Evolutionary conservation across 192 early-diverging fungal genomes (phyloP), one percentile per base, ranked within the genome.

Genomic region (Coemansia sp.): DNA sequence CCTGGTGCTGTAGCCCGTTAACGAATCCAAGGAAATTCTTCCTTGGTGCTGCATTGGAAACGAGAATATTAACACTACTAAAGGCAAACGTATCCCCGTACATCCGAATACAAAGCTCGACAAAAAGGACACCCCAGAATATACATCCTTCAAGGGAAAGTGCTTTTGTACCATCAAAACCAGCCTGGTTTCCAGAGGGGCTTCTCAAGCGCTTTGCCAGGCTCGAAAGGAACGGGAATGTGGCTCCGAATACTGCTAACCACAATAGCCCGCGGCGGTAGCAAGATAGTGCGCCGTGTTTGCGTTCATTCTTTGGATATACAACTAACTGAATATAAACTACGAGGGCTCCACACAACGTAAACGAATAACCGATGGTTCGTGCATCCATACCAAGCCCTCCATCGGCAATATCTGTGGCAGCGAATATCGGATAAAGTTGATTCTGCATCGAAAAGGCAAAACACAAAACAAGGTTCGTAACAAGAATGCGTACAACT

Each of bases 121-220:
- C 6, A 7, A 73, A 24, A 6, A 82, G 48, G 7, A 77, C 18
- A 18, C 26, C 43, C 79, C 71, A 77, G 39, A 82, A 45, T 21
- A 68, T 1, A 20, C 30, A 5, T 12, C 61, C 52, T 3, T 41
- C 53, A 0, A 39, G 2, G 14, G 20, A 5, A 14, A 34, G 36
- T 20, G 35, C 44, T 49, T 20, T 49, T 49, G 46, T 18, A 49
- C 20, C 20, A 35, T 48, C 26, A 23, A 71, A 70, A 24, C 63
- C 33, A 20, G 6, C 23, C 5, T 8, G 11, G 14, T 15, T 15
- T 15, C 12, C 53, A n/a, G n/a, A 12, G 2, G 55, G 16, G 14
- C 5, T 35, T 84, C 2, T 87, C 91, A 33, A 90, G 5, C 39
- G 63, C n/a, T 36, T 14, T 21, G 72, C 62, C 6, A 76, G 36